phyloP scores from a whole-genome alignment of 1,284 basidiomycete species.

The Inonotus obliquus region DNA sequence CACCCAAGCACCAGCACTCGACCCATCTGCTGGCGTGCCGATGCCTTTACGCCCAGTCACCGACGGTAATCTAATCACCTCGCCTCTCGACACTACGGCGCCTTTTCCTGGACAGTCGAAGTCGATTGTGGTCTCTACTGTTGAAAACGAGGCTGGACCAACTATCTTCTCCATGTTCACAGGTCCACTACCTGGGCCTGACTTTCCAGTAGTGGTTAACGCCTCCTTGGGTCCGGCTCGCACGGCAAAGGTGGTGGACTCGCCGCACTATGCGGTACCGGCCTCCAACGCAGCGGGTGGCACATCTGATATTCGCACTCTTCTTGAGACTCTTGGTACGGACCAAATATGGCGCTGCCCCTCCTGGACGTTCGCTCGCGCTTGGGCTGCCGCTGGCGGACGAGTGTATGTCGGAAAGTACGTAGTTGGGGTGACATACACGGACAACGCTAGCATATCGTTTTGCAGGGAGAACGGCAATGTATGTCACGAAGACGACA shows the following conservation, averaged over 20 bases:
- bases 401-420: constrained; percentile 70
- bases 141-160: constrained; percentile 61
- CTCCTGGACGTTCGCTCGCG: constrained; percentile 61
- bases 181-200: constrained; percentile 35
- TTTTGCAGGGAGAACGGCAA: constrained; percentile 49
- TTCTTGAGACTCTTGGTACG: constrained; percentile 58
- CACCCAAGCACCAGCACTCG: constrained; percentile 36
- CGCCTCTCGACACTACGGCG: constrained; percentile 51
- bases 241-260: constrained; percentile 42
- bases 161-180: constrained; percentile 48
- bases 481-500: constrained; percentile 74
- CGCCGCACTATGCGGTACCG: constrained; percentile 44
- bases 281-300: constrained; percentile 23
- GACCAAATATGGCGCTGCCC: constrained; percentile 71
- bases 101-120: constrained; percentile 55
- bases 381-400: constrained; percentile 61
- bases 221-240: constrained; percentile 46
- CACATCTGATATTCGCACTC: constrained; percentile 46
- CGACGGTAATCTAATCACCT: constrained; percentile 55
- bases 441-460: constrained; percentile 49
- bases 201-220: constrained; percentile 39
- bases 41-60: constrained; percentile 60
- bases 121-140: constrained; percentile 64
- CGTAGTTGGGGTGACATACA: constrained; percentile 63
- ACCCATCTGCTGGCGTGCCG: constrained; percentile 45